Conservation (phyloP, 2,329 filamentous ascomycete genomes). For the Fusarium armeniacum region DNA sequence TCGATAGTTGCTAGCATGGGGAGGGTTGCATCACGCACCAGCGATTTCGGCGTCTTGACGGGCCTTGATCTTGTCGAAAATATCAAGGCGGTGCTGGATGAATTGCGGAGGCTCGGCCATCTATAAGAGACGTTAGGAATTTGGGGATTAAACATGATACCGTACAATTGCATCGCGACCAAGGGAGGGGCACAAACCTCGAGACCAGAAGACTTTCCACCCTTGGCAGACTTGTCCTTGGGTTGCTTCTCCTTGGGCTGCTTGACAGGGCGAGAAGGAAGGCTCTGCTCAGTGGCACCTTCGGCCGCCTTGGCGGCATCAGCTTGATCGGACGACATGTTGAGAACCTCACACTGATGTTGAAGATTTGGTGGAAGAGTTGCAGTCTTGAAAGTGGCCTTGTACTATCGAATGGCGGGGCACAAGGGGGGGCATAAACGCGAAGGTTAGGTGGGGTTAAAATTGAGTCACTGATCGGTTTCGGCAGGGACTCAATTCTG, state of each 20-base stretch:
- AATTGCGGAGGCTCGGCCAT: slow-evolving; percentile 74
- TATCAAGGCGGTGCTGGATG: slow-evolving; percentile 83
- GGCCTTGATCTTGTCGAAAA: slow-evolving; percentile 92
- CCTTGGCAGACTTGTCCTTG: slow-evolving; percentile 60
- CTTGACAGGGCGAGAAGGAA: slow-evolving; percentile 56
- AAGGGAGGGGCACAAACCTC: slow-evolving; percentile 55
- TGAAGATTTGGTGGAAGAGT: slow-evolving; percentile 46
- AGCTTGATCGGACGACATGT: slow-evolving; percentile 58
- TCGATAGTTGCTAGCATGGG: slow-evolving; percentile 6
- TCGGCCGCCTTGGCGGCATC: slow-evolving; percentile 54
- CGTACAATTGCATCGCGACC: slow-evolving; percentile 14
- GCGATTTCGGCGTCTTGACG: slow-evolving; percentile 81
- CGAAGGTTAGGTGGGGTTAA: slow-evolving; percentile 55
- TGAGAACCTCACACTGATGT: slow-evolving; percentile 40
- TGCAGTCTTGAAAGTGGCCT: slow-evolving; percentile 41
- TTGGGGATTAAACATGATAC: slow-evolving; percentile 12
- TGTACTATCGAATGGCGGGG: slow-evolving; percentile 48
- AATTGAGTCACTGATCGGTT: slow-evolving; percentile 51
- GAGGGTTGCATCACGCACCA: slow-evolving; percentile 51
- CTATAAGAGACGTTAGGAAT: slow-evolving; percentile 48
- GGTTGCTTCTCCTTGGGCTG: slow-evolving; percentile 55
- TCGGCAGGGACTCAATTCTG: slow-evolving; percentile 19
- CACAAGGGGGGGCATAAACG: slow-evolving; percentile 53
- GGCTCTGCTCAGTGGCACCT: slow-evolving; percentile 53
- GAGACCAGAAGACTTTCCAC: slow-evolving; percentile 72